Percentiles rank a stretch among this genome's conserved stretches.
phyloP scores from a whole-genome alignment of 2,329 filamentous ascomycete genomes.

The Ascochyta viciae-villosae region DNA sequence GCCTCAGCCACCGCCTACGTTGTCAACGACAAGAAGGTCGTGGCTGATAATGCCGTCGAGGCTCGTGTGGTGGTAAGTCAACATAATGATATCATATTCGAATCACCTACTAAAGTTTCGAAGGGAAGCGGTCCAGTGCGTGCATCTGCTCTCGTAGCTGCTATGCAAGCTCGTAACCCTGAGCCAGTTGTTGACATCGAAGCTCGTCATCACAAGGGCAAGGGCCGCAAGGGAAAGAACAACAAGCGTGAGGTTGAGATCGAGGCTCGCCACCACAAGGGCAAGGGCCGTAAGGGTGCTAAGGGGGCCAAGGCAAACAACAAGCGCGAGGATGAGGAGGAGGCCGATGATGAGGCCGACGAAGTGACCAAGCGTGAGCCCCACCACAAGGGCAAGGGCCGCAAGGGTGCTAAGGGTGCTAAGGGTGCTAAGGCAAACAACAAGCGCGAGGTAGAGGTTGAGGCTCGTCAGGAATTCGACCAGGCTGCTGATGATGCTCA shows the following conservation, averaged over 20 bases:
- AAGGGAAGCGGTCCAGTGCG: conserved; percentile 35
- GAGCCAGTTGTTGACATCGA: neutral
- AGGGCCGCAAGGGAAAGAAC: conserved; percentile 11
- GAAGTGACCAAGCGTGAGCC: conserved; percentile 23
- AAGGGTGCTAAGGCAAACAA: conserved; percentile 3
- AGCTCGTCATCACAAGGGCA: conserved; percentile 22
- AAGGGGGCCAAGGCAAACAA: neutral
- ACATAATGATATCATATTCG: neutral
- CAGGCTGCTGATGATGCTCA: neutral
- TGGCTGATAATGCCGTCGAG: conserved; percentile 30
- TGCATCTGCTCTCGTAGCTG: conserved; percentile 29
- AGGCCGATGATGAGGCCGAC: conserved; percentile 10
- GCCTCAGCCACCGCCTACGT: conserved; percentile 43
- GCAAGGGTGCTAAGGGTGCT: neutral
- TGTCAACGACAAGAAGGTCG: conserved; percentile 33
- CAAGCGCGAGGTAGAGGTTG: neutral
- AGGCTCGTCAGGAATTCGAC: neutral
- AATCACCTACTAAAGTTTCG: conserved; percentile 14
- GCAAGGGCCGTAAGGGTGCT: too few relatives aligned
- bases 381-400: conserved; percentile 27
- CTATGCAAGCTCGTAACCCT: conserved; percentile 27
- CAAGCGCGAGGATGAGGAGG: conserved; percentile 15
- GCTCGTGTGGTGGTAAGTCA: conserved; percentile 38
- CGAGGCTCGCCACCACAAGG: conserved; percentile 8
- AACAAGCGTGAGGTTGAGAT: conserved; percentile 7